A percentile compares a stretch with the other conserved stretches of the same genome.
phyloP scores from a whole-genome alignment of 495 filamentous ascomycete genomes.

The Aspergillus coremiiformis region DNA sequence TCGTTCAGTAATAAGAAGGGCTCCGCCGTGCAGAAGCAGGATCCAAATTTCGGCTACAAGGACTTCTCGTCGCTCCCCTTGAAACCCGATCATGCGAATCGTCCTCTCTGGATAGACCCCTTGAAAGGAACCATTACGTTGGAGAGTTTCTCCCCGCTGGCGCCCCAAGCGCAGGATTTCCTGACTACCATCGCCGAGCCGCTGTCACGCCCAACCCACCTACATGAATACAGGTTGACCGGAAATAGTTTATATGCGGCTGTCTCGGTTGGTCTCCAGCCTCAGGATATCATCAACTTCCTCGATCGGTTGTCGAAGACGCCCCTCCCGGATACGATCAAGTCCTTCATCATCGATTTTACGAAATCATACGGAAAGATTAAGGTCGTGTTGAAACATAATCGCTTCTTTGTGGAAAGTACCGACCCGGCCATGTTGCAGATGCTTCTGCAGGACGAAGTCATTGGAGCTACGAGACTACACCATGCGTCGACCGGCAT shows the following conservation, averaged over 20 bases:
- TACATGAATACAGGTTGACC: constrained; percentile 92
- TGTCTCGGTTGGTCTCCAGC: constrained; percentile 80
- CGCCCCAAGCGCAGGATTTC: constrained; percentile 84
- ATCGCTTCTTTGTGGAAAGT: constrained; percentile 88
- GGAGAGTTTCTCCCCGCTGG: constrained; percentile 88
- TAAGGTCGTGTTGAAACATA: constrained; percentile 89
- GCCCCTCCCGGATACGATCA: constrained; percentile 68
- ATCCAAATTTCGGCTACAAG: constrained; percentile 53
- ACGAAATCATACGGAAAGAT: constrained; percentile 92
- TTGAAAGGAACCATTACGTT: constrained; percentile 76
- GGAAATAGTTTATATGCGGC: constrained; percentile 91
- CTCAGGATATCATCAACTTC: constrained; percentile 81
- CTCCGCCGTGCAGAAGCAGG: constrained; percentile 30
- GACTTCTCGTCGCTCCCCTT: constrained; percentile 77
- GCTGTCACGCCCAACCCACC: constrained; percentile 71
- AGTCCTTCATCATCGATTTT: constrained; percentile 70
- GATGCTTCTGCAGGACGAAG: constrained; percentile 64
- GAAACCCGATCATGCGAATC: constrained; percentile 80
- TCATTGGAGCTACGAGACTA: constrained; percentile 56
- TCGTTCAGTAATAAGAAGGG: constrained; percentile 38
- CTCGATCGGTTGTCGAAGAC: constrained; percentile 85
- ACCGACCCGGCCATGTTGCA: constrained; percentile 79
- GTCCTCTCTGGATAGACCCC: constrained; percentile 90
- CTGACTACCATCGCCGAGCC: constrained; percentile 94
- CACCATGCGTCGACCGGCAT: constrained; percentile 58